These are phyloP conservation scores for Malbranchea zuffiana DNA, from an alignment of 2,329 filamentous ascomycete genomes.

Conservation along the genomic window DNA sequence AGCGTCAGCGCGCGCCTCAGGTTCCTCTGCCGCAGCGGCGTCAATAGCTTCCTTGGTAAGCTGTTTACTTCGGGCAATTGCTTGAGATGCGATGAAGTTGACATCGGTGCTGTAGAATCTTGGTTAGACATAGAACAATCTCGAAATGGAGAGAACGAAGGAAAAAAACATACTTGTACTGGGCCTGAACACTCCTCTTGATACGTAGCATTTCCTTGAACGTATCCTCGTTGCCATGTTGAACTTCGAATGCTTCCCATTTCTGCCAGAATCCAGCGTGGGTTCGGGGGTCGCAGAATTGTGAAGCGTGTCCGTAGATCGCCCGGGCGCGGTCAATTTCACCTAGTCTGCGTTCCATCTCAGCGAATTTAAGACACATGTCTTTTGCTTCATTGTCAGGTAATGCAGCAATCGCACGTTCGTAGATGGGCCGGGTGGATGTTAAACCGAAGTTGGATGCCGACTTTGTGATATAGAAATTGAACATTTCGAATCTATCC, in stretches of 20 bases:
- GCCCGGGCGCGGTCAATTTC: constrained; percentile 91
- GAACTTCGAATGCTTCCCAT: constrained; percentile 95
- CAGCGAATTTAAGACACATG: constrained; percentile 98
- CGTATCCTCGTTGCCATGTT: constrained; percentile 97
- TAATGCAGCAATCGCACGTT: constrained; percentile 84
- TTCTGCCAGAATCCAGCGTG: constrained; percentile 87
- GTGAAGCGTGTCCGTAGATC: constrained; percentile 91
- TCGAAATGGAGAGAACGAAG: not conserved
- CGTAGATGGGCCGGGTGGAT: constrained; percentile 90
- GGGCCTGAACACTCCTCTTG: constrained; percentile 91
- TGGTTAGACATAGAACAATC: constrained; percentile 5
- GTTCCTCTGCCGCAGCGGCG: constrained; percentile 34
- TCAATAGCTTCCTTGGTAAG: constrained; percentile 28
- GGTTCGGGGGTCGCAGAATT: constrained; percentile 92
- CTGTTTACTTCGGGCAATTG: constrained; percentile 68
- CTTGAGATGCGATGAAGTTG: constrained; percentile 95
- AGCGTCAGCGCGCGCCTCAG: constrained; percentile 53
- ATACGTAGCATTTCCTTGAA: constrained; percentile 99
- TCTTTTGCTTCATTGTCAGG: constrained; percentile 87
- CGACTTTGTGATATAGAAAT: constrained; percentile 98
- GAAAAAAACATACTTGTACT: constrained; percentile 62
- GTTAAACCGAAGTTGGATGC: constrained; percentile 95
- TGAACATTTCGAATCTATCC: constrained; percentile 94
- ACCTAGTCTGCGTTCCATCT: constrained; percentile 84
- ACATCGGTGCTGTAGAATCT: constrained; percentile 63